Evolutionary conservation across 257 asterid genomes (phyloP).

Genomic region (Verbena officinalis): DNA sequence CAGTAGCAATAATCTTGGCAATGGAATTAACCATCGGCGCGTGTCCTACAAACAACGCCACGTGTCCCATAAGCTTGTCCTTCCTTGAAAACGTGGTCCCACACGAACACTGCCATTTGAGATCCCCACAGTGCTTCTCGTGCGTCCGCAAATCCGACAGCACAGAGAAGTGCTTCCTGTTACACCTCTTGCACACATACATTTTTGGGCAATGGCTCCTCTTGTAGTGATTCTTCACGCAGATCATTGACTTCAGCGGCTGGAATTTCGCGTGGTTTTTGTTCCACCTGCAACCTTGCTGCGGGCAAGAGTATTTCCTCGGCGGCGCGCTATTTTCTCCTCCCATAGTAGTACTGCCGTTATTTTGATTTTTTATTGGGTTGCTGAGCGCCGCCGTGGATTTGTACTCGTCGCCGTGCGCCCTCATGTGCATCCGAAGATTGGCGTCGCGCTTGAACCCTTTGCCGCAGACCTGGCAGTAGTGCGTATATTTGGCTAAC

Average conservation of each 20-base stretch:
- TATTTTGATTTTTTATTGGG: constrained; percentile 40
- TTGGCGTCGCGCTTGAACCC: constrained; percentile 91
- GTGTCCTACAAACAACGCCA: constrained; percentile 72
- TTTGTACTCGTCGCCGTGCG: constrained; percentile 84
- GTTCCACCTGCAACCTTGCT: constrained; percentile 81
- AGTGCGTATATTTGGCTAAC: constrained; percentile 79
- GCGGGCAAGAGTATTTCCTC: constrained; percentile 79
- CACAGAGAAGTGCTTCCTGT: constrained; percentile 67
- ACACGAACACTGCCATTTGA: constrained; percentile 78
- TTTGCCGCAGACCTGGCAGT: constrained; percentile 77
- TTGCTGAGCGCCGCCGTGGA: constrained; percentile 70
- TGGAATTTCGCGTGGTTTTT: constrained; percentile 65
- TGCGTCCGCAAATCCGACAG: constrained; percentile 76
- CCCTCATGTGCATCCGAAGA: constrained; percentile 88
- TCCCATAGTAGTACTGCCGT: not conserved
- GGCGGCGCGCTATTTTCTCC: not conserved
- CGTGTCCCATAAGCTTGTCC: constrained; percentile 83
- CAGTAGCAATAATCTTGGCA: constrained; percentile 18
- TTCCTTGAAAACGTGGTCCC: constrained; percentile 80
- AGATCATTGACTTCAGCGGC: constrained; percentile 77
- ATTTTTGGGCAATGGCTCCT: constrained; percentile 88
- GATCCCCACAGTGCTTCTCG: constrained; percentile 85
- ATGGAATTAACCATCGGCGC: constrained; percentile 40
- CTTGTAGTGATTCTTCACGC: constrained; percentile 83
- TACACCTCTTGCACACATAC: constrained; percentile 76